Percentiles rank a stretch among this genome's conserved stretches.
phyloP scores from a whole-genome alignment of 2,329 filamentous ascomycete species.

The Colletotrichum sp. region DNA sequence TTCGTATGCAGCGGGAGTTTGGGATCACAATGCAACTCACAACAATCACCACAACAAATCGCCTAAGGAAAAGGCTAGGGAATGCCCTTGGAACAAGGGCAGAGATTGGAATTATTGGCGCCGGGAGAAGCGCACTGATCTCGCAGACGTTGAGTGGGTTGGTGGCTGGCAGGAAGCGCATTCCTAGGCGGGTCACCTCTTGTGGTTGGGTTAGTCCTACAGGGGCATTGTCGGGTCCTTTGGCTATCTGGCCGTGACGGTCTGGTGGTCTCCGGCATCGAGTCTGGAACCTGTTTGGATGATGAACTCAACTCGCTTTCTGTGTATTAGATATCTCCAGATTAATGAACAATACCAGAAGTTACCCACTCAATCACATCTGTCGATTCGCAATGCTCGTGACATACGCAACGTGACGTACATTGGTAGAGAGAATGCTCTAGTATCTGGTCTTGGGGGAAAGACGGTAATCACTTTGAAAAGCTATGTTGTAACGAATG shows the following conservation, averaged over 20 bases:
- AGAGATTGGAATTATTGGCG: constrained; percentile 67
- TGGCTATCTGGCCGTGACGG: not conserved
- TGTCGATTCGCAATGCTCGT: not conserved
- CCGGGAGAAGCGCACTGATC: constrained; percentile 67
- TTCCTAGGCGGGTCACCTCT: constrained; percentile 54
- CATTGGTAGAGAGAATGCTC: too few relatives aligned
- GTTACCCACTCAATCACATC: constrained; percentile 62
- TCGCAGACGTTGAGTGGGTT: constrained; percentile 91
- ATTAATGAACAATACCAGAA: constrained; percentile 64
- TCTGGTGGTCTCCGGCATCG: not conserved
- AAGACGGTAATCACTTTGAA: too few relatives aligned
- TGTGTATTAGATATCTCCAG: constrained; percentile 64
- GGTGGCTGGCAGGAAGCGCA: constrained; percentile 79
- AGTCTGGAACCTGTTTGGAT: constrained; percentile 24
- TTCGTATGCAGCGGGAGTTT: constrained; percentile 52
- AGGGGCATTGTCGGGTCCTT: not conserved
- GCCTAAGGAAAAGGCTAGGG: constrained; percentile 53
- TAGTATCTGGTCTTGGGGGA: too few relatives aligned
- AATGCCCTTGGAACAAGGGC: constrained; percentile 62
- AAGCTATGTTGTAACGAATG: too few relatives aligned
- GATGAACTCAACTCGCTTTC: constrained; percentile 64
- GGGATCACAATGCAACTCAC: constrained; percentile 45
- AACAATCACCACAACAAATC: constrained; percentile 42
- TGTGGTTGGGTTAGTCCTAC: constrained; percentile 60
- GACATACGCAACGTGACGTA: not conserved